These are phyloP conservation scores for Wallemia hederae DNA, from an alignment of 1,284 basidiomycete genomes.

Conservation along the genomic window DNA sequence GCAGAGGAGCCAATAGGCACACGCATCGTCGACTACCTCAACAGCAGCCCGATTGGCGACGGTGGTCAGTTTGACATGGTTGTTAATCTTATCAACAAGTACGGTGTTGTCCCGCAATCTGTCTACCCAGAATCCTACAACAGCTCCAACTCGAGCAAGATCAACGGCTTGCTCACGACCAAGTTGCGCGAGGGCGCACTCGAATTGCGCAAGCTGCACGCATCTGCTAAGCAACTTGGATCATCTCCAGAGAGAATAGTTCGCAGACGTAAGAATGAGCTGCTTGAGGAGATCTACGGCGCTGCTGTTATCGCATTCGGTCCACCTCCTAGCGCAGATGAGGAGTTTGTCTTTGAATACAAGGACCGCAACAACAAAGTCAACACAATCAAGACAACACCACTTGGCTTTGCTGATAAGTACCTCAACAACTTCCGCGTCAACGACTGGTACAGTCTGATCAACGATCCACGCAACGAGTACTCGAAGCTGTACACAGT, in stretches of 20 bases:
- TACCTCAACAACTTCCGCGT: slow-evolving; percentile 21
- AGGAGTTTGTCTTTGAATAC: slow-evolving; percentile 60
- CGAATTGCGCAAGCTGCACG: slow-evolving; percentile 35
- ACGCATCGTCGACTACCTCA: slow-evolving; percentile 46
- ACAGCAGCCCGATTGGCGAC: slow-evolving; percentile 51
- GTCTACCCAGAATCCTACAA: slow-evolving; percentile 65
- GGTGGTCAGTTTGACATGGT: slow-evolving; percentile 92
- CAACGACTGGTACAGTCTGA: slow-evolving; percentile 52
- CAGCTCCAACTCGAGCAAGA: slow-evolving; percentile 37
- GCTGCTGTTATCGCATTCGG: slow-evolving; percentile 62
- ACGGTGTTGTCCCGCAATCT: slow-evolving; percentile 52
- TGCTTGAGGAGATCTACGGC: slow-evolving; percentile 60
- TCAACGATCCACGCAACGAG: slow-evolving; percentile 72
- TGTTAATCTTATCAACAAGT: slow-evolving; percentile 53
- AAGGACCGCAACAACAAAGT: slow-evolving; percentile 52
- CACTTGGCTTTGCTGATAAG: slow-evolving; percentile 29
- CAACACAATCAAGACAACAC: slow-evolving; percentile 41
- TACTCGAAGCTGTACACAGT: slow-evolving; percentile 70
- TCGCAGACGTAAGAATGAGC: slow-evolving; percentile 39
- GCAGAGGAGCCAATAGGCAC: slow-evolving; percentile 46
- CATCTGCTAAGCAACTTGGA: slow-evolving; percentile 21
- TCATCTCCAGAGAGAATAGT: slow-evolving; percentile 9
- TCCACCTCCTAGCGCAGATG: slow-evolving; percentile 41
- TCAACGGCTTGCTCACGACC: slow-evolving; percentile 53
- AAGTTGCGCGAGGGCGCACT: slow-evolving; percentile 76